A percentile compares a stretch with the other conserved stretches of the same genome.
phyloP scores from a whole-genome alignment of 139 green algal species.

The Ostreobium quekettii region DNA sequence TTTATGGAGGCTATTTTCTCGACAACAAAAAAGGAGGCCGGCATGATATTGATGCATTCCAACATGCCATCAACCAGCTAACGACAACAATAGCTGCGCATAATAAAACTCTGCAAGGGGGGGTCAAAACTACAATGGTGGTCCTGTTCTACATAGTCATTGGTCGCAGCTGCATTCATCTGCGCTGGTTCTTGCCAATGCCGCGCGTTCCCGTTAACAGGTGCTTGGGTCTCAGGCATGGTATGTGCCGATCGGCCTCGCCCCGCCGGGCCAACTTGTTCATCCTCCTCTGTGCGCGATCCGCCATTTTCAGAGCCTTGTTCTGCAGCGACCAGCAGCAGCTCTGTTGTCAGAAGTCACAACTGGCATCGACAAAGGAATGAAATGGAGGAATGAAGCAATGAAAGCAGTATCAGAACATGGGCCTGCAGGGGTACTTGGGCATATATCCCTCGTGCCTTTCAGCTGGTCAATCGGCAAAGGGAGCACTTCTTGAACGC shows the following conservation, averaged over 20 bases:
- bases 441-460: neutral
- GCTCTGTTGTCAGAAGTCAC: too few species aligned
- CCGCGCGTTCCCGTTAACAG: conserved; percentile 84
- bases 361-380: too few species aligned
- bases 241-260: conserved; percentile 62
- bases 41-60: too few species aligned
- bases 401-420: neutral
- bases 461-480: neutral
- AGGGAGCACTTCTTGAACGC: neutral
- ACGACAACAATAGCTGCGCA: too few species aligned
- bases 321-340: conserved; percentile 32
- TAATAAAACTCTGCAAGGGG: too few species aligned
- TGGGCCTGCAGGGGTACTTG: neutral
- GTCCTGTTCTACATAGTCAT: too few species aligned
- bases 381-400: too few species aligned
- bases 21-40: too few species aligned
- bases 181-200: conserved; percentile 67
- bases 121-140: too few species aligned
- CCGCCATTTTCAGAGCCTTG: conserved; percentile 79
- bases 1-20: too few species aligned
- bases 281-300: conserved; percentile 60
- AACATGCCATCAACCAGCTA: too few species aligned
- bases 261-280: conserved; percentile 62
- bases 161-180: too few species aligned
- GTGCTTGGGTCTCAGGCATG: conserved; percentile 94